Percentiles rank a stretch among this genome's conserved stretches.
These are phyloP conservation scores for Chlorella sp. DNA, from an alignment of 139 green algal genomes.

Conservation along the genomic window DNA sequence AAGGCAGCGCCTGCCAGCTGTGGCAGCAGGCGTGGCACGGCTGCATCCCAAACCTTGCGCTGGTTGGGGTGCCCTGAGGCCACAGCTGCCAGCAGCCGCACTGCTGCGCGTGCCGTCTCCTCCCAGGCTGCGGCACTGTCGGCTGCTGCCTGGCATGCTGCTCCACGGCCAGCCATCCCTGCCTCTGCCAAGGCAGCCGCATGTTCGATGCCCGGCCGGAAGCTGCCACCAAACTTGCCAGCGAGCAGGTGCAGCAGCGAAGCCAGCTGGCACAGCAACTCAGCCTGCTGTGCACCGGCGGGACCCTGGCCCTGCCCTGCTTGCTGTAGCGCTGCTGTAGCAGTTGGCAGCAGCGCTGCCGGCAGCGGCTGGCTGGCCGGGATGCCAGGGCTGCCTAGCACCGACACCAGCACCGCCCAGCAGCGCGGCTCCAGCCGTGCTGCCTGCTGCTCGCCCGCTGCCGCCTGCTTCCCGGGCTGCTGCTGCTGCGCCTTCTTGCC, in stretches of 20 bases:
- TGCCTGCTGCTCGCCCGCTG: not conserved
- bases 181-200: slow-evolving; percentile 20
- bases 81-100: slow-evolving; percentile 5
- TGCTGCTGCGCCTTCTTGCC: slow-evolving; percentile 22
- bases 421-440: not conserved
- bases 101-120: not conserved
- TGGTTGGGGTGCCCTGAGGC: slow-evolving; percentile 25
- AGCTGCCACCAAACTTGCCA: not conserved
- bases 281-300: not conserved
- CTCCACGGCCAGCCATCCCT: not conserved
- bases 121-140: not conserved
- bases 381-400: slow-evolving; percentile 11
- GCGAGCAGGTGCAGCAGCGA: not conserved
- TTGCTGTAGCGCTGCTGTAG: slow-evolving; percentile 2
- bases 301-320: not conserved
- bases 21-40: slow-evolving; percentile 31
- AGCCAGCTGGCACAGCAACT: not conserved
- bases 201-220: slow-evolving; percentile 32
- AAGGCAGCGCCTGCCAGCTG: slow-evolving; percentile 27
- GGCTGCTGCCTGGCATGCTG: not conserved
- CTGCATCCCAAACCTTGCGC: slow-evolving; percentile 42
- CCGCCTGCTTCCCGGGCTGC: no score
- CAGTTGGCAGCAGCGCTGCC: slow-evolving; percentile 11
- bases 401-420: slow-evolving; percentile 6
- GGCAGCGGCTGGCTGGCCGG: slow-evolving; percentile 22